Evolutionary conservation across 805 yeast species (phyloP), one percentile per base, ranked within the genome.

Genomic region (Kluyveromyces dobzhanskii): DNA sequence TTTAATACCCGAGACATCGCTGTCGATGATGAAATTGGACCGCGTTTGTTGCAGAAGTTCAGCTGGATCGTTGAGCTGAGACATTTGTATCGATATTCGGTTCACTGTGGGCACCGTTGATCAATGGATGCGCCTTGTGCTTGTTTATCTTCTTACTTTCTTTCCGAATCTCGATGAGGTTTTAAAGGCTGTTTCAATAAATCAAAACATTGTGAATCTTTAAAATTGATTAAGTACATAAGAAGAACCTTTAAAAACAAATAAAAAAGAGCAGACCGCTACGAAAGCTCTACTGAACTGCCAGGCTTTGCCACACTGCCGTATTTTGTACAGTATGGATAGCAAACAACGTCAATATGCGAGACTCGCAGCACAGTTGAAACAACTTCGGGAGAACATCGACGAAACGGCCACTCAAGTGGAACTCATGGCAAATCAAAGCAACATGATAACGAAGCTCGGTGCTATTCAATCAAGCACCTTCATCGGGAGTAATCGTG

Each of bases 381-480:
- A 45, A 21, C 35, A 38, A n/a, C 39, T 59, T 10, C 58, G 53
- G 19, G 32, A 47, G 14, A 57, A 59, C 34, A 37, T 59, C 19
- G 40, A 45, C 13, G 46, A 44, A 18, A 56, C 62, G 2, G 45
- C 50, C n/a, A 40, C 39, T 13, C 59, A 57, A 25, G 36, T 59
- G 36, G 50, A 51, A 16, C 39, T 45, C 8, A 49, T 58, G 61
- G 53, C 62, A 8, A 42, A 39, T n/a, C 61, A 57, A 28, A 54
- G 62, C 37, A 54, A 55, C 17, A 38, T 57, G 24, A 51, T 59
- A 5, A 56, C 55, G 10, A 61, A 57, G 35, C 36, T 59, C 17
- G 64, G 64, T 6, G 55, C 54, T 34, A 45, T 54, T 1, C 56
- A 58, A 32, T 56, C 61, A 3, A 49, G 58, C 39, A 53, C 58